Conservation (phyloP, 306 rosid genomes). For the Bauhinia variegata region DNA sequence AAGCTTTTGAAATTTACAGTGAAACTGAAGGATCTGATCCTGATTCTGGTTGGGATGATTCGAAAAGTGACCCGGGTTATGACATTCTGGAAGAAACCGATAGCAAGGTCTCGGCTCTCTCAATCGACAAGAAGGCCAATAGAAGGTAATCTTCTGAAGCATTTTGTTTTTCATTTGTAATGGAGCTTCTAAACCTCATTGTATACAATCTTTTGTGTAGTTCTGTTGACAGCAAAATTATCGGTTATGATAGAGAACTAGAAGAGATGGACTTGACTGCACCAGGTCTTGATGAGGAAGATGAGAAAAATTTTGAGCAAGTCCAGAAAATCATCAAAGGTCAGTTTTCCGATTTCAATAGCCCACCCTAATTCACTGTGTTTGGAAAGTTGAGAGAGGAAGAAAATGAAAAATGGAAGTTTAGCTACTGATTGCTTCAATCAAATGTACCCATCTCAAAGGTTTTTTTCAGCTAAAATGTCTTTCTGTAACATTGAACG, state of each 20-base stretch:
- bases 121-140: slow-evolving; percentile 45
- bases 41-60: slow-evolving; percentile 47
- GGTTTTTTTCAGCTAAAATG: neutral
- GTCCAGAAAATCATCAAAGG: slow-evolving; percentile 61
- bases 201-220: slow-evolving; percentile 44
- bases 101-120: slow-evolving; percentile 49
- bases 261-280: slow-evolving; percentile 37
- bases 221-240: slow-evolving; percentile 21
- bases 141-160: slow-evolving; percentile 39
- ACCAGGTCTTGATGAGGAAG: slow-evolving; percentile 39
- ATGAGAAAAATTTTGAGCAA: slow-evolving; percentile 41
- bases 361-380: neutral
- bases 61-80: slow-evolving; percentile 48
- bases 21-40: slow-evolving; percentile 47
- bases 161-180: slow-evolving; percentile 17
- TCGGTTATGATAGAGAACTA: slow-evolving; percentile 27
- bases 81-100: slow-evolving; percentile 49
- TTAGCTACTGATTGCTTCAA: slow-evolving; percentile 18
- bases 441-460: neutral
- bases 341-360: slow-evolving; percentile 14
- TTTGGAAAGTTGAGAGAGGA: neutral
- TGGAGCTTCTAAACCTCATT: neutral
- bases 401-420: neutral
- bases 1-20: slow-evolving; percentile 19
- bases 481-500: neutral